Evolutionary conservation across 345 rosid species (phyloP).

Genomic region (Salix viminalis): DNA sequence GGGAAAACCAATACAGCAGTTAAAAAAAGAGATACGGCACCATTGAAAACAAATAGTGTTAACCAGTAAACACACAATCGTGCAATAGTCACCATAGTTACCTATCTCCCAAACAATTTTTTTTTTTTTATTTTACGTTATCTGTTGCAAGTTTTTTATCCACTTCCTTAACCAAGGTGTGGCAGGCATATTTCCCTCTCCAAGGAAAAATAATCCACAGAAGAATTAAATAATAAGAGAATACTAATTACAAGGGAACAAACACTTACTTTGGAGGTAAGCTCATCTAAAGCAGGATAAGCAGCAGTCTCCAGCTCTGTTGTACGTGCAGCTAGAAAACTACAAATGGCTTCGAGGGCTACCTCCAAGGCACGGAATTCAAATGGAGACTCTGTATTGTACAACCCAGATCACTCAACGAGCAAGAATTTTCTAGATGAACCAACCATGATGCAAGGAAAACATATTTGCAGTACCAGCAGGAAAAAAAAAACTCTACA

Average conservation of each 20-base stretch:
- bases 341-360: constrained; percentile 91
- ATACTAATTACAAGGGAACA: neutral
- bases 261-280: constrained; percentile 73
- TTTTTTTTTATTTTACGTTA: neutral
- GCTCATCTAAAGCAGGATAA: constrained; percentile 96
- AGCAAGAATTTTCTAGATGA: neutral
- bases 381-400: constrained; percentile 53
- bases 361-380: constrained; percentile 91
- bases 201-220: neutral
- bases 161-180: neutral
- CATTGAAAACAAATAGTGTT: neutral
- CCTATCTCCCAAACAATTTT: neutral
- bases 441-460: neutral
- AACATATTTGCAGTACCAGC: neutral
- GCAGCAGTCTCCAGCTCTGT: constrained; percentile 85
- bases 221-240: neutral
- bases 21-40: neutral
- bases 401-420: constrained; percentile 19
- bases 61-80: neutral
- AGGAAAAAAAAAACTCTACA: neutral
- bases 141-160: neutral
- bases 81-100: neutral
- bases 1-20: neutral
- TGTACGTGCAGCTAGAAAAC: constrained; percentile 85
- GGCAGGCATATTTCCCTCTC: neutral